Conservation (phyloP, 345 rosid species). For the Physaria fendleri region DNA sequence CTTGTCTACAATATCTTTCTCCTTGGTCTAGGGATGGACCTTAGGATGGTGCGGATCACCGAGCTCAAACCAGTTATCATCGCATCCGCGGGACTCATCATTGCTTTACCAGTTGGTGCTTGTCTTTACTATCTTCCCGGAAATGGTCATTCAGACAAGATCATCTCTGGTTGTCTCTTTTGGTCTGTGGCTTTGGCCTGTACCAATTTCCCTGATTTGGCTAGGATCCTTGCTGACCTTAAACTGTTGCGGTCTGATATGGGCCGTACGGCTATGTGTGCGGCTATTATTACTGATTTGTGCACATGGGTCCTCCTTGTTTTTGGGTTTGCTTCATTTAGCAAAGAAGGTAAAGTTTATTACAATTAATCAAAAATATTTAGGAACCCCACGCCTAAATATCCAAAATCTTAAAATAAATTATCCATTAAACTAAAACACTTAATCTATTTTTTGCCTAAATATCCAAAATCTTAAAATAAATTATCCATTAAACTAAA, state of each 20-base stretch:
- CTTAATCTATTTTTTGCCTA: not conserved
- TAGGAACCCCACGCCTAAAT: not conserved
- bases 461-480: too few relatives aligned
- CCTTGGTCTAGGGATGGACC: constrained; percentile 63
- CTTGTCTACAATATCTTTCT: constrained; percentile 51
- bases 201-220: constrained; percentile 62
- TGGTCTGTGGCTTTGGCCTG: constrained; percentile 53
- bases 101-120: constrained; percentile 42
- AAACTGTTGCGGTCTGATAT: constrained; percentile 61
- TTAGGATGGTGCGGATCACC: constrained; percentile 33
- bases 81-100: constrained; percentile 35
- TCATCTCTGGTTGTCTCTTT: constrained; percentile 32
- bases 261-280: constrained; percentile 49
- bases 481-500: too few relatives aligned
- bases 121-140: constrained; percentile 26
- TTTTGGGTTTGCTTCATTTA: constrained; percentile 30
- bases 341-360: constrained; percentile 2
- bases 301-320: constrained; percentile 50
- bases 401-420: not conserved
- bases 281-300: constrained; percentile 49
- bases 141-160: constrained; percentile 25
- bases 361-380: not conserved
- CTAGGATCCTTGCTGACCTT: constrained; percentile 48
- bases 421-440: not conserved
- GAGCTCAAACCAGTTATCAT: constrained; percentile 29